These are phyloP conservation scores for Kuraishia piskuri DNA, from an alignment of 805 yeast genomes.

Conservation along the genomic window DNA sequence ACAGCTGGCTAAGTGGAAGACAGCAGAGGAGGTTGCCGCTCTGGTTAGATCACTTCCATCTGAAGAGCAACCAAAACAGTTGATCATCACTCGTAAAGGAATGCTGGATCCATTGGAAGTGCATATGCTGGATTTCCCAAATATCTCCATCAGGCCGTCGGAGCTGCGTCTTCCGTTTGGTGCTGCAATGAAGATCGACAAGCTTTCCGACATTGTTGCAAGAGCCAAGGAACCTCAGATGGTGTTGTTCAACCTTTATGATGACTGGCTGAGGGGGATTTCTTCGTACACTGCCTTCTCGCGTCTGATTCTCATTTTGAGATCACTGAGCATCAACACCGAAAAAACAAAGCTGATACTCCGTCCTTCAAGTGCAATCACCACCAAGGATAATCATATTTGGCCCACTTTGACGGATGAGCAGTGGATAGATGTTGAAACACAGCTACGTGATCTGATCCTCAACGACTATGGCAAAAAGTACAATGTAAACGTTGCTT, in stretches of 20 bases:
- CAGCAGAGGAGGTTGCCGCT: constrained; percentile 96
- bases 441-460: constrained; percentile 81
- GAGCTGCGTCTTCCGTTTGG: constrained; percentile 87
- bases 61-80: constrained; percentile 91
- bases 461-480: constrained; percentile 77
- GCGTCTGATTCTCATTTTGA: constrained; percentile 68
- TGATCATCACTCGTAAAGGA: constrained; percentile 84
- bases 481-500: constrained; percentile 75
- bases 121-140: constrained; percentile 95
- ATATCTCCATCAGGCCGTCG: constrained; percentile 79
- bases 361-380: constrained; percentile 62
- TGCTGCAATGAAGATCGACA: constrained; percentile 75
- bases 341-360: constrained; percentile 71
- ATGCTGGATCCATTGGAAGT: constrained; percentile 93
- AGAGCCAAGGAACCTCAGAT: constrained; percentile 89
- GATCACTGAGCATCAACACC: constrained; percentile 72
- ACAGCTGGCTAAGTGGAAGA: constrained; percentile 94
- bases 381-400: constrained; percentile 69
- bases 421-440: constrained; percentile 88
- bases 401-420: constrained; percentile 91
- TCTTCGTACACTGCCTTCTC: constrained; percentile 94
- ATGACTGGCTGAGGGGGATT: constrained; percentile 82
- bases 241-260: constrained; percentile 86
- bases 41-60: constrained; percentile 79
- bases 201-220: constrained; percentile 67